Percentiles rank a stretch among this genome's conserved stretches.
Conservation (phyloP, 768 basidiomycete genomes). For the Mycena crocata region DNA sequence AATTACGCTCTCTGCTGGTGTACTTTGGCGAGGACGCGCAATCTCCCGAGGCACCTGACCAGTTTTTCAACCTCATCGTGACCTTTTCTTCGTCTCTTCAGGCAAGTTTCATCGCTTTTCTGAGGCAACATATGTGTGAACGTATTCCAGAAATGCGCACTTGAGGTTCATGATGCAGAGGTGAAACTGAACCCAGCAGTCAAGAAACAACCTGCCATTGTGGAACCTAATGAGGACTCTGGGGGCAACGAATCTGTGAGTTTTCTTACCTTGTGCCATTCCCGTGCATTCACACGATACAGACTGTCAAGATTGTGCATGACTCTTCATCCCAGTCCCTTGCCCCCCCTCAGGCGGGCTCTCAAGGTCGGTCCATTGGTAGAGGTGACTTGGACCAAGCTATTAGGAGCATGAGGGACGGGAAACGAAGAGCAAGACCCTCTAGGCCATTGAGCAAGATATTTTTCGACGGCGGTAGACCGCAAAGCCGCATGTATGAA, state of each 20-base stretch:
- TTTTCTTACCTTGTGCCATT: not conserved
- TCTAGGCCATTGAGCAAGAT: conserved; percentile 80
- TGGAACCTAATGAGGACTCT: conserved; percentile 37
- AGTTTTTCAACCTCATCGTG: conserved; percentile 82
- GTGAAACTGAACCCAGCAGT: conserved; percentile 44
- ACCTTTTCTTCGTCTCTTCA: conserved; percentile 80
- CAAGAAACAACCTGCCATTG: conserved; percentile 36
- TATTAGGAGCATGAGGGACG: conserved; percentile 82
- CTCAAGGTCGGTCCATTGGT: conserved; percentile 67
- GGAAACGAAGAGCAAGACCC: conserved; percentile 63
- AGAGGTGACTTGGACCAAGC: conserved; percentile 88
- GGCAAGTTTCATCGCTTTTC: conserved; percentile 49
- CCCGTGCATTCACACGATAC: conserved; percentile 26
- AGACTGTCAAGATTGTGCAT: conserved; percentile 57
- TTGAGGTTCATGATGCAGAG: conserved; percentile 71
- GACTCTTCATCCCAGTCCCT: conserved; percentile 42
- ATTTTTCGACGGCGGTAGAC: conserved; percentile 73
- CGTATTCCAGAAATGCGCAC: conserved; percentile 71
- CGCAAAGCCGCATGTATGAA: conserved; percentile 48
- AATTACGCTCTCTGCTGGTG: conserved; percentile 67
- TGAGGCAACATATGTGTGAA: not conserved
- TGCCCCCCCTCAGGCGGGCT: conserved; percentile 45
- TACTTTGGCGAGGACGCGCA: conserved; percentile 87
- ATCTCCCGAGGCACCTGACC: conserved; percentile 76
- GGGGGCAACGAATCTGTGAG: conserved; percentile 39